Evolutionary conservation across 106 monocot genomes (phyloP), one percentile per base, ranked within the genome.

Genomic region (Apostasia shenzhenica): DNA sequence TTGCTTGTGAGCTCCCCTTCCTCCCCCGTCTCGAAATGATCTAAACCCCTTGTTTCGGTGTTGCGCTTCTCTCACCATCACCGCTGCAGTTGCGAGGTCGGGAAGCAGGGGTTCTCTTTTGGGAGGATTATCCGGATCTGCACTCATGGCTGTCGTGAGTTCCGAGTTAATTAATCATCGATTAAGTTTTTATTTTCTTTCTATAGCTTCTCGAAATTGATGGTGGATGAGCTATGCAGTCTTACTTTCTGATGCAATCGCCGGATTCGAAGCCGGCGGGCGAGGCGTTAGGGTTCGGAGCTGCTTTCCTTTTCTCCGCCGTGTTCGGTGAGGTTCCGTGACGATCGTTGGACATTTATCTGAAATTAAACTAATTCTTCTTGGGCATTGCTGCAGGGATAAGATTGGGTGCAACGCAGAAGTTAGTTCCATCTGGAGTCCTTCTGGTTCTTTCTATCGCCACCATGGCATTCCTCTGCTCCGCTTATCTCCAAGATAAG

Each of bases 181-280:
- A 26, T 26, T 26, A 26, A 13, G 1, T 13, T 9, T 55, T 44
- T 55, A 6, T 10, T 6, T 52, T 52, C 10, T 52, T 52, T 52
- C 10, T 52, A 6, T 6, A 52, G 4, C 52, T 52, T 52, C 4
- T 10, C 52, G 52, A 52, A 10, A 10, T 52, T 52, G 52, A 4
- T 52, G 10, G 7, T 52, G 4, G 10, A 52, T 52, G 4, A 52
- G 52, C 10, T 52, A 4, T 63, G 53, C 9, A 88, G 93, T 85
- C 93, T 37, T 93, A 83, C 68, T 93, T 89, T 78, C 70, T 93
- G 72, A 89, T 89, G 86, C 86, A 86, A 77, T 81, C 76, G 8
- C 83, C 85, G n/a, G 88, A 93, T 52, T 89, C 93, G 11, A 89
- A 79, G 74, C 81, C 59, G 6, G 69, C 70, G 58, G 93, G 86